Base-by-base conservation (phyloP, 495 filamentous ascomycete species). In the Clohesyomyces aquaticus region DNA sequence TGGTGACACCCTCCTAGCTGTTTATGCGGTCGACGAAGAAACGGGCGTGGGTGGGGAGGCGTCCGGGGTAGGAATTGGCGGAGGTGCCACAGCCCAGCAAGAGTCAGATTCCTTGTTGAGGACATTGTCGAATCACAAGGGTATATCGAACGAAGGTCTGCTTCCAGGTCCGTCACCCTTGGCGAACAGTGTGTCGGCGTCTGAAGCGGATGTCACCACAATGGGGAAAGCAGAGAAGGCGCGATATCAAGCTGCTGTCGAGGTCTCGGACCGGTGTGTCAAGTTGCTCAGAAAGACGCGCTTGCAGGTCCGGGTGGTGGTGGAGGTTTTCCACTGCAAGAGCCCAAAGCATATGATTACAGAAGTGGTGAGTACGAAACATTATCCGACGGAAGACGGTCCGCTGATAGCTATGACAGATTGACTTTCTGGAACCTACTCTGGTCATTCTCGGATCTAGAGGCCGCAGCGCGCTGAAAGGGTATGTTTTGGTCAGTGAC, bases 251-350 rank as follows among this genome's bases (percentile, higher is more conserved):
- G 93, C 91, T 4, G 83, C 89, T 16, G 84, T 89, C 43, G 83
- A 86, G 47, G 88, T 98, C 46, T 90, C 88, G 6, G 81, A 90
- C 41, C 83, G 88, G 1, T 91, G 93, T 62, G 84, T 93, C 29
- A 90, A 88, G 67, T 76, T 97, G 46, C 79, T 98, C 61, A 83
- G 93, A 65, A 95, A 91, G 80, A 98, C 94, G 4, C 80, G 89
- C 56, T 79, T 98, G 42, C 93, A 98, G 72, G 92, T 96, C 35
- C 85, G 90, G 48, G 85, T 96, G 54, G 90, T 94, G 25, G 87
- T 98, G 32, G 94, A 98, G 74, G 93, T 97, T 21, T 90, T 98
- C 65, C 93, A 98, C 73, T 98, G 94, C 87, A 97, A 96, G 81
- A 96, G 89, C 67, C 91, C 93, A 21, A 77, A 77, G 48, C 77